Evolutionary conservation across 176 grass and related monocot species (phyloP).

Genomic region (Alopecurus myosuroides): DNA sequence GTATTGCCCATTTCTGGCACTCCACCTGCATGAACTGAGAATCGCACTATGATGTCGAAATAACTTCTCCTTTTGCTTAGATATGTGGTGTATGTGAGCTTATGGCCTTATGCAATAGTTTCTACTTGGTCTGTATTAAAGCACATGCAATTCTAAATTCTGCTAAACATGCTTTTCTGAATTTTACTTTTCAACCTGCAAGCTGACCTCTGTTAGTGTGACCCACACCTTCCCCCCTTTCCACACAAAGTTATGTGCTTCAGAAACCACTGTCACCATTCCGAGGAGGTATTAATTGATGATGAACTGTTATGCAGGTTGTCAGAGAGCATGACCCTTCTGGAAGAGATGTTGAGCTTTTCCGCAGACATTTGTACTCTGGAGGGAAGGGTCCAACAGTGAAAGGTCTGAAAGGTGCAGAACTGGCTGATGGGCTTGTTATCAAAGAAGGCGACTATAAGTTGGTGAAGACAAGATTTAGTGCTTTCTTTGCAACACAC

Average conservation of each 20-base stretch:
- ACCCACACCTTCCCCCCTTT: not conserved
- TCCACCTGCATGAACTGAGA: not conserved
- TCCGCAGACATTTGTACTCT: constrained; percentile 62
- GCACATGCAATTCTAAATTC: not conserved
- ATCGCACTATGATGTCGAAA: not conserved
- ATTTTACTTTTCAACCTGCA: not conserved
- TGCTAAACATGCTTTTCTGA: not conserved
- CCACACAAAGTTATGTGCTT: not conserved
- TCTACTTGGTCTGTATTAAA: not conserved
- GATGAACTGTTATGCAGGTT: constrained; percentile 45
- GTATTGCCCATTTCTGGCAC: not conserved
- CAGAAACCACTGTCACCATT: not conserved
- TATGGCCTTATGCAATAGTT: not conserved
- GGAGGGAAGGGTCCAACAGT: constrained; percentile 70
- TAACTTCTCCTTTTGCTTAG: not conserved
- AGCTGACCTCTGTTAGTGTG: not conserved
- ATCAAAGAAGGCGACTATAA: constrained; percentile 89
- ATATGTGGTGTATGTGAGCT: not conserved
- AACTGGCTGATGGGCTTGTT: constrained; percentile 67
- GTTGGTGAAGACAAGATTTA: constrained; percentile 95
- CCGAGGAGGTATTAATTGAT: not conserved
- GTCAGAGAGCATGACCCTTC: constrained; percentile 90
- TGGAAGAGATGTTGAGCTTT: constrained; percentile 84
- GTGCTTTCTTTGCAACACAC: constrained; percentile 78
- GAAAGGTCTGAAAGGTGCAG: constrained; percentile 71